A percentile compares a stretch with the other conserved stretches of the same genome.
These are phyloP conservation scores for Neobulgaria alba DNA, from an alignment of 2,329 filamentous ascomycete species.

Conservation along the genomic window DNA sequence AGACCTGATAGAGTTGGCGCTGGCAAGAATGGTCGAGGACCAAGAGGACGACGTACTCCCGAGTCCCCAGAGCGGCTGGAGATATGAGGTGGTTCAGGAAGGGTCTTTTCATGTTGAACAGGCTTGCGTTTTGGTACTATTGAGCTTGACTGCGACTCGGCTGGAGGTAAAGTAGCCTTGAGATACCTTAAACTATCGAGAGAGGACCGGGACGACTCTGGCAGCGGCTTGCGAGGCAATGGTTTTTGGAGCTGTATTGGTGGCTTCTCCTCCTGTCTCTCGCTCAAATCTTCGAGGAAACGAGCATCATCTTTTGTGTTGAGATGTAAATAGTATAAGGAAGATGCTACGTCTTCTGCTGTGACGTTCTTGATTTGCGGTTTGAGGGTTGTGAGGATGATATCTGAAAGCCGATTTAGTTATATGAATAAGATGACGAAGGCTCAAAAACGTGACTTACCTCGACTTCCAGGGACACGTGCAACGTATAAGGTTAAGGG, in stretches of 20 bases:
- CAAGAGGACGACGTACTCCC: constrained; percentile 11
- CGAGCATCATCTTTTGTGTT: constrained; percentile 50
- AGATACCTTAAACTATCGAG: constrained; percentile 5
- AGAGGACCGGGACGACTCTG: constrained; percentile 20
- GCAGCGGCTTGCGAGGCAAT: constrained; percentile 27
- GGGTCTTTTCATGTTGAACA: too few species aligned
- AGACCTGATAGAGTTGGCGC: constrained; percentile 11
- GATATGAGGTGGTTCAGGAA: constrained; percentile 1
- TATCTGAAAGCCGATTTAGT: constrained; percentile 12
- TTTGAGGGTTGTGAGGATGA: constrained; percentile 70
- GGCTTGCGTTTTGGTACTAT: neutral
- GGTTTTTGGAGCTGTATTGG: too few species aligned
- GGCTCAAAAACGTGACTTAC: constrained; percentile 39
- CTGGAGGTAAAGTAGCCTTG: neutral
- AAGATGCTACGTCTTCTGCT: constrained; percentile 75
- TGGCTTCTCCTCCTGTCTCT: neutral
- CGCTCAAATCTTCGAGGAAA: constrained; percentile 27
- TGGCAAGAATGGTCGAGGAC: constrained; percentile 13
- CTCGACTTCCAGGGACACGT: constrained; percentile 82
- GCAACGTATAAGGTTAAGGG: constrained; percentile 85
- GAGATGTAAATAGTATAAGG: constrained; percentile 85
- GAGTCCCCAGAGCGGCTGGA: neutral
- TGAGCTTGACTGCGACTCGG: neutral
- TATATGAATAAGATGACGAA: too few species aligned
- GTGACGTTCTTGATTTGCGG: constrained; percentile 85